These are phyloP conservation scores for Rutstroemia sp. DNA, from an alignment of 2,329 filamentous ascomycete genomes.

Conservation along the genomic window DNA sequence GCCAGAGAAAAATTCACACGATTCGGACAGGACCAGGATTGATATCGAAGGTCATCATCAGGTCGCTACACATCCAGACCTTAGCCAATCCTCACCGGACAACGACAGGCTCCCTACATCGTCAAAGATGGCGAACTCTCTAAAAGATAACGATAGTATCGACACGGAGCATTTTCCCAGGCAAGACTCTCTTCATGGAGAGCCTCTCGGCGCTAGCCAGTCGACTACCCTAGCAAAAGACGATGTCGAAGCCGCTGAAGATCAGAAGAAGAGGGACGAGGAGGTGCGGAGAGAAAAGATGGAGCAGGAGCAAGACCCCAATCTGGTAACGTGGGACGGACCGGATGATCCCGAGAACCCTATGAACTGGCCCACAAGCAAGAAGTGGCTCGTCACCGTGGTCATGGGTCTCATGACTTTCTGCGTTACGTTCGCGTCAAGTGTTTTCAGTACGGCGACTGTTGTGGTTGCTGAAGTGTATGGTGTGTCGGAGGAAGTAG, in stretches of 20 bases:
- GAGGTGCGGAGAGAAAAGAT: background rate
- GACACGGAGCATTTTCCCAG: background rate
- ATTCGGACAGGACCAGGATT: background rate
- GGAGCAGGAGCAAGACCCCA: constrained; percentile 4
- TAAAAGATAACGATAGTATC: background rate
- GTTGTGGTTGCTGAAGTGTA: constrained; percentile 15
- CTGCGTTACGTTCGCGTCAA: constrained; percentile 31
- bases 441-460: constrained; percentile 24
- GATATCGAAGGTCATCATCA: background rate
- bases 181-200: background rate
- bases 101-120: background rate
- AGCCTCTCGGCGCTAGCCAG: background rate
- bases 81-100: background rate
- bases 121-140: background rate
- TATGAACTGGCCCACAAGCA: constrained; percentile 18
- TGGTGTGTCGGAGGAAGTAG: constrained; percentile 34
- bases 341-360: constrained; percentile 11
- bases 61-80: background rate
- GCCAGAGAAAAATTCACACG: background rate
- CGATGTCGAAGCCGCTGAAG: background rate
- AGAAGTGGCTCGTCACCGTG: constrained; percentile 22
- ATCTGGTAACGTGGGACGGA: constrained; percentile 12
- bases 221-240: background rate
- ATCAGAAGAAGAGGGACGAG: background rate
- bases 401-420: constrained; percentile 28